These are phyloP conservation scores for Mortierella alpina DNA, from an alignment of 192 early-diverging fungal species.

Conservation along the genomic window DNA sequence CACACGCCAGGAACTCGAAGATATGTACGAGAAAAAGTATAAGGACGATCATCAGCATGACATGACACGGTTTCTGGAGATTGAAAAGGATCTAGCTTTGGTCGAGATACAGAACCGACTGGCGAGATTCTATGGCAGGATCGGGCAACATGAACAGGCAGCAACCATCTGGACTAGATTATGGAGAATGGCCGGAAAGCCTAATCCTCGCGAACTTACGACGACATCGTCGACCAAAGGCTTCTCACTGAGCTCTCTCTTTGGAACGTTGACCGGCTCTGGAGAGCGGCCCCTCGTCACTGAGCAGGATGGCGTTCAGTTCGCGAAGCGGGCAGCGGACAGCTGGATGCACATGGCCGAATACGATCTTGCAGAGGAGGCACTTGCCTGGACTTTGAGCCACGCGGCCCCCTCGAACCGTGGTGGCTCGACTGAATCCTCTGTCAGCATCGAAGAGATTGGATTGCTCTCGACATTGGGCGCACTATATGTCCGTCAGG, in stretches of 20 bases:
- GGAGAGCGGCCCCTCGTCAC: conserved; percentile 23
- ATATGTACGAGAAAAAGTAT: conserved; percentile 17
- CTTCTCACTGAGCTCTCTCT: background rate
- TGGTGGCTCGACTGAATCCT: background rate
- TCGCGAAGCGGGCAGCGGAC: conserved; percentile 29
- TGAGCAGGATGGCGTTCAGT: conserved; percentile 22
- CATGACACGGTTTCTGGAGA: conserved; percentile 23
- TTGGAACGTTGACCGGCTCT: conserved; percentile 6
- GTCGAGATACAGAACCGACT: conserved; percentile 48
- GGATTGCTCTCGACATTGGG: conserved; percentile 53
- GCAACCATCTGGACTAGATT: conserved; percentile 48
- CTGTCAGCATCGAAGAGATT: conserved; percentile 27
- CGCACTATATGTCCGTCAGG: conserved; percentile 62
- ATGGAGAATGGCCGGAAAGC: conserved; percentile 29
- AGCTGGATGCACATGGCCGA: conserved; percentile 51
- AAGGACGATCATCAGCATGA: conserved; percentile 19
- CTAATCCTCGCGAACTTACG: background rate
- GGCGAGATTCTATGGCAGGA: conserved; percentile 52
- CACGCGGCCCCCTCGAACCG: conserved; percentile 5
- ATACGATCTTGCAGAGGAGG: conserved; percentile 43
- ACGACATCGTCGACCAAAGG: background rate
- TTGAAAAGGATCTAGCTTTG: conserved; percentile 50
- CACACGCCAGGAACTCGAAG: conserved; percentile 37
- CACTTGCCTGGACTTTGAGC: conserved; percentile 56
- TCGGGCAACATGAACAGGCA: conserved; percentile 40